Conservation (phyloP, 2,329 filamentous ascomycete genomes). For the Sporothrix phasma region DNA sequence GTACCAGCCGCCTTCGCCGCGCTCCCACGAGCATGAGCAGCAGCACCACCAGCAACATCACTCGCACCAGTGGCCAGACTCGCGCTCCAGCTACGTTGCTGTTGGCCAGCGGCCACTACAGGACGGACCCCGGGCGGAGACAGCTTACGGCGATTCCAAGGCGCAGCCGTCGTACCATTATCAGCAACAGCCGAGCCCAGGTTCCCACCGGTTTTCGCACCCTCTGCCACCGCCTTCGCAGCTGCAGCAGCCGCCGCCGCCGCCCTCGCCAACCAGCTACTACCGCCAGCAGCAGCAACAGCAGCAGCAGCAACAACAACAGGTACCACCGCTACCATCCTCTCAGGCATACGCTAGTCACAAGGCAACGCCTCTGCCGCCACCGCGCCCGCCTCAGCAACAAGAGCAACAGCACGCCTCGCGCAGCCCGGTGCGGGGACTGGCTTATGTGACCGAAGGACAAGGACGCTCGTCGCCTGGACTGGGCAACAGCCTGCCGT, state of each 20-base stretch:
- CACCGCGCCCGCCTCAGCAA: background rate
- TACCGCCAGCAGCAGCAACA: background rate
- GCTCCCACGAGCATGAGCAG: conserved; percentile 1
- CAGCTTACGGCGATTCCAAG: background rate
- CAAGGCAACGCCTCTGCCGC: background rate
- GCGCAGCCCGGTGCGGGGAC: background rate
- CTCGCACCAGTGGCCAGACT: conserved; percentile 7
- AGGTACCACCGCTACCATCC: background rate
- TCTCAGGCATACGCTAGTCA: background rate
- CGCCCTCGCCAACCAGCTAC: background rate
- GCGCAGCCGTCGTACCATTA: background rate
- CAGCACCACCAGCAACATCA: background rate
- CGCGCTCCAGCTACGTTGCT: conserved; percentile 10
- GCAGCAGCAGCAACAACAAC: no score
- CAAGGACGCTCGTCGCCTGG: background rate
- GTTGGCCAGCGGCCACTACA: conserved; percentile 11
- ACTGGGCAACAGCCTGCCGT: background rate
- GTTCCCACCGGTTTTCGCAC: background rate
- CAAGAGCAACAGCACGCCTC: background rate
- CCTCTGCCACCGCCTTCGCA: background rate
- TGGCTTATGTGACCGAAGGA: background rate
- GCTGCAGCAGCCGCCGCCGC: no score
- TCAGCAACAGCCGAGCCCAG: background rate
- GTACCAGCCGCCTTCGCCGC: conserved; percentile 7
- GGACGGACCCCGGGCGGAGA: background rate